Base-by-base conservation (phyloP, 75 land plant species). In the Pinus albicaulis region DNA sequence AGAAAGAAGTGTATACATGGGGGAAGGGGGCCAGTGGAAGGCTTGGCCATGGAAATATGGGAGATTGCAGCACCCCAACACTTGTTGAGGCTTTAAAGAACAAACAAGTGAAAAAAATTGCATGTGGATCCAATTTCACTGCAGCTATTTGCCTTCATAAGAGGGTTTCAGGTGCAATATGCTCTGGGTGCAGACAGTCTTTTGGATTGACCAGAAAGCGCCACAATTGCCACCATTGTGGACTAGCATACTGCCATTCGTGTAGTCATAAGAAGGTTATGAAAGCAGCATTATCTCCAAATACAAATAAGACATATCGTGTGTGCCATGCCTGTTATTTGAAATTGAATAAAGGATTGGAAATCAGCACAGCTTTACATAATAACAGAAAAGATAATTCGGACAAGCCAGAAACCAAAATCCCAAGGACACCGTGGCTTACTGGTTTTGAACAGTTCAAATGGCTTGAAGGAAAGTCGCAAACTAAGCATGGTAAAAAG, bases 211-310 rank as follows among this genome's bases (percentile, higher is more conserved):
- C 91, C 31, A 80, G 95, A 76, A 93, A 91, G 71, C 88, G 93
- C n/a, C 93, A 88, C 69, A 92, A 92, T 74, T 92, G 95, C 71
- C 91, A 92, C 74, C 91, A 92, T 55, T 92, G 95, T 83, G 93
- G 95, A 41, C 77, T 82, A 25, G 88, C 85, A 22, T 92, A 86
- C 44, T 93, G 95, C 78, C 90, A 93, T 79, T 78, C 87, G 15
- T 93, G 95, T 82, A 87, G 85, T 62, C 76, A 83, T 56, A 86
- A 72, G 57, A 93, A 93, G 76, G 88, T 93, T 56, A 41, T 83
- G 36, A 89, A 83, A 80, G 95, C 93, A 41, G 70, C 93, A 17
- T 74, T 93, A 64, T 83, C 95, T 76, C 93, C 93, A n/a, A 87
- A 73, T 57, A 69, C 75, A 61, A 86, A 73, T 74, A 93, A 87